Conservation (phyloP, 306 rosid species). For the Trifolium subterraneum region DNA sequence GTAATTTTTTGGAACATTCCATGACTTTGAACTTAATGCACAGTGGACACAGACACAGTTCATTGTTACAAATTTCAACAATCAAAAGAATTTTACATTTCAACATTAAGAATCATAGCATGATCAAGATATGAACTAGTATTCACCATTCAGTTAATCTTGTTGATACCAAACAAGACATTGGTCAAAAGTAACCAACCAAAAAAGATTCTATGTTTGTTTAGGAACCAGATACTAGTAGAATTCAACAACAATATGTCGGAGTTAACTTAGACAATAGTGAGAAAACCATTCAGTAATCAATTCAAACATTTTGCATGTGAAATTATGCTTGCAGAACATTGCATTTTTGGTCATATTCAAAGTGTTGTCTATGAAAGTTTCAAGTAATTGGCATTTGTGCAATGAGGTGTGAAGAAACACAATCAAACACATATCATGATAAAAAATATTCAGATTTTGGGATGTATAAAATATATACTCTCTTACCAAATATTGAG, state of each 20-base stretch:
- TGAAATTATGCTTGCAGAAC: conserved; percentile 25
- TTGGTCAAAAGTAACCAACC: conserved; percentile 41
- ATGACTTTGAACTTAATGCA: conserved; percentile 4
- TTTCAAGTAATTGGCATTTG: conserved; percentile 16
- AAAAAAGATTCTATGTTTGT: conserved; percentile 32
- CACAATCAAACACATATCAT: conserved; percentile 1
- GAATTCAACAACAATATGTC: neutral
- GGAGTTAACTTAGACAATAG: neutral
- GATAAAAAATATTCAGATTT: neutral
- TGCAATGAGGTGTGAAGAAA: neutral
- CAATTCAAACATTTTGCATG: conserved; percentile 34
- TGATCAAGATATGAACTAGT: conserved; percentile 30
- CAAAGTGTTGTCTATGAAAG: conserved; percentile 27
- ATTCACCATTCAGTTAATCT: conserved; percentile 39
- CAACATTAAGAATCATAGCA: conserved; percentile 35
- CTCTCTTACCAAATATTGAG: neutral
- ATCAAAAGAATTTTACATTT: conserved; percentile 1
- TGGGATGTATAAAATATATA: neutral
- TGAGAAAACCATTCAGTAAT: conserved; percentile 18
- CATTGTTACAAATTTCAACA: conserved; percentile 28
- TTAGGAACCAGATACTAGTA: conserved; percentile 43
- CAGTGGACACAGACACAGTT: neutral
- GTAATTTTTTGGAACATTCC: conserved; percentile 27
- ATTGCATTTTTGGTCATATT: conserved; percentile 35
- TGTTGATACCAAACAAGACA: conserved; percentile 26